Percentiles rank a stretch among this genome's conserved stretches.
Evolutionary conservation across 2,329 filamentous ascomycete genomes (phyloP).

Genomic region (Helotiales sp.): DNA sequence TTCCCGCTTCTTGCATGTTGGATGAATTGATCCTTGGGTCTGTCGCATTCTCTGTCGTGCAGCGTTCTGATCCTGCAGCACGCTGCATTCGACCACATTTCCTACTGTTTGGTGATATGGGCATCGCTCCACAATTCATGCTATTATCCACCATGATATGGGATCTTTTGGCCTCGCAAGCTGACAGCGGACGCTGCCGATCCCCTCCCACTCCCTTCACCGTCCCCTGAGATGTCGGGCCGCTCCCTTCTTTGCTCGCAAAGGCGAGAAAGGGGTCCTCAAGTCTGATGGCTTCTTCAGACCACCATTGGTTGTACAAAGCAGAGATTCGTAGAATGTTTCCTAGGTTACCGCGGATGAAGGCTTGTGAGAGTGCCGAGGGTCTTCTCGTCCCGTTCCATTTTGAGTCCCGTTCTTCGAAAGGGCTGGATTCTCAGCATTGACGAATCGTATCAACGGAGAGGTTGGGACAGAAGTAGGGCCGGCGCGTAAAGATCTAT

Average conservation of each 20-base stretch:
- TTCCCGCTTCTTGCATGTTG: constrained; percentile 19
- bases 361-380: neutral
- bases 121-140: neutral
- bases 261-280: constrained; percentile 7
- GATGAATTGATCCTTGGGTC: constrained; percentile 13
- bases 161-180: neutral
- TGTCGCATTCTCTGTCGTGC: neutral
- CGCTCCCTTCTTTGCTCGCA: constrained; percentile 20
- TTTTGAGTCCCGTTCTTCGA: constrained; percentile 8
- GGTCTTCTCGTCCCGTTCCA: constrained; percentile 17
- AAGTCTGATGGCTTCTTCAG: constrained; percentile 7
- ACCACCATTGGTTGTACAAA: constrained; percentile 16
- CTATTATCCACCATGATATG: neutral
- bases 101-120: neutral
- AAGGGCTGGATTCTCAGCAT: constrained; percentile 14
- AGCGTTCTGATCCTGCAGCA: constrained; percentile 2
- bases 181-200: constrained; percentile 17
- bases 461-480: constrained; percentile 9
- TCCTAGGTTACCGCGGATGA: neutral
- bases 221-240: constrained; percentile 10
- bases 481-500: constrained; percentile 28
- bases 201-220: constrained; percentile 5
- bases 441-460: constrained; percentile 23
- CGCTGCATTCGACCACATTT: neutral
- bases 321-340: constrained; percentile 4